Conservation (phyloP, 176 grass and related monocot species). For the Ampelocalamus luodianensis region DNA sequence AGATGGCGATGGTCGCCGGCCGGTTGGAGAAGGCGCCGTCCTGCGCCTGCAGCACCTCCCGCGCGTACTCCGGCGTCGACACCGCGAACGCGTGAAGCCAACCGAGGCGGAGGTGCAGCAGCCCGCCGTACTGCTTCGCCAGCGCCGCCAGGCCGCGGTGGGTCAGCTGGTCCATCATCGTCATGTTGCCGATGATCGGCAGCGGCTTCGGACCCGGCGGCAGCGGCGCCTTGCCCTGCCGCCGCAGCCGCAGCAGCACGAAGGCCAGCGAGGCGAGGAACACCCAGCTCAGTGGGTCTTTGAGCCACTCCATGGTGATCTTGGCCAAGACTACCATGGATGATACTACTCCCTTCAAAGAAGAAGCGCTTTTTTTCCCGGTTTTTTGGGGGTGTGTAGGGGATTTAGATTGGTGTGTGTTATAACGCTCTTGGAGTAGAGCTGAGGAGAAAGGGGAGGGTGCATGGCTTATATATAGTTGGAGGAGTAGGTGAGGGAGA, state of each 20-base stretch:
- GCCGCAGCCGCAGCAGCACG: conserved; percentile 37
- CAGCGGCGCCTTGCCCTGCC: conserved; percentile 46
- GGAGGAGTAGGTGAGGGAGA: conserved; percentile 39
- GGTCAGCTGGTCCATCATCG: conserved; percentile 92
- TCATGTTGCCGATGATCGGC: conserved; percentile 93
- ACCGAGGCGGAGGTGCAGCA: conserved; percentile 71
- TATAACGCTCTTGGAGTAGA: conserved; percentile 48
- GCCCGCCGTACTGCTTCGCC: conserved; percentile 67
- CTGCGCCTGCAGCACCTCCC: conserved; percentile 85
- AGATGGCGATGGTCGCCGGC: conserved; percentile 74
- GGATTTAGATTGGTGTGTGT: conserved; percentile 1
- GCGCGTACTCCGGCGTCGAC: conserved; percentile 84
- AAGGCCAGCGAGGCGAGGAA: conserved; percentile 46
- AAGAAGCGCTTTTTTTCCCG: not conserved
- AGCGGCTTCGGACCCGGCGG: conserved; percentile 80
- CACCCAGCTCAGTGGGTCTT: conserved; percentile 53
- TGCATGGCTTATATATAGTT: conserved; percentile 43
- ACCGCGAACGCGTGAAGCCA: conserved; percentile 68
- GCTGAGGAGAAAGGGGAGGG: conserved; percentile 26
- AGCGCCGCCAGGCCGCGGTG: conserved; percentile 88
- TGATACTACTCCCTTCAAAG: not conserved
- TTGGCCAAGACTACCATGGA: conserved; percentile 12
- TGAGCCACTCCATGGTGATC: conserved; percentile 64
- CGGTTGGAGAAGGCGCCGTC: conserved; percentile 93
- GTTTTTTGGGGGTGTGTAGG: too few species aligned